Evolutionary conservation across 1,284 basidiomycete species (phyloP).

Genomic region (Leccinum subspadiceum): DNA sequence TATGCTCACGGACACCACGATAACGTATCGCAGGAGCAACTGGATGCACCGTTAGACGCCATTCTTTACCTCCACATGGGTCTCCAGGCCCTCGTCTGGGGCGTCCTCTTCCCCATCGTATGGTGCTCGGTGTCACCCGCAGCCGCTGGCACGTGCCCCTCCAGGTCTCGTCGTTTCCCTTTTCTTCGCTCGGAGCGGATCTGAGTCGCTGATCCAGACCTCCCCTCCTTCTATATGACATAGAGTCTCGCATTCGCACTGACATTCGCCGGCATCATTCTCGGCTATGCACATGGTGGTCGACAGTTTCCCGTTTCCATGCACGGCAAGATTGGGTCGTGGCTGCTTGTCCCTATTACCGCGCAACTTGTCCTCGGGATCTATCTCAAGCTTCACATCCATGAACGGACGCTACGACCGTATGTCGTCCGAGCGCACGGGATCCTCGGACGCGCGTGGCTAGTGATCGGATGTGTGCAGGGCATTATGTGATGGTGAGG

Average conservation of each 20-base stretch:
- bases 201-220: not conserved
- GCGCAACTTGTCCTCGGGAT: constrained; percentile 76
- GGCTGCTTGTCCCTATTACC: constrained; percentile 67
- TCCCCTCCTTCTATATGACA: not conserved
- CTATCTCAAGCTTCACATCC: constrained; percentile 92
- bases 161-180: constrained; percentile 50
- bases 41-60: constrained; percentile 66
- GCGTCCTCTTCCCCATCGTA: constrained; percentile 72
- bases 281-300: constrained; percentile 80
- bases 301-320: constrained; percentile 68
- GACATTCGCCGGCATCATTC: constrained; percentile 67
- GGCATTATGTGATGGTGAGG: constrained; percentile 86
- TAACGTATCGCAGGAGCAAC: constrained; percentile 58
- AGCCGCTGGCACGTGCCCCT: constrained; percentile 86
- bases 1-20: constrained; percentile 62
- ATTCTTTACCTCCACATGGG: constrained; percentile 80
- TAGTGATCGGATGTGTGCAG: constrained; percentile 83
- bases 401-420: constrained; percentile 76
- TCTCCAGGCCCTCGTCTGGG: constrained; percentile 69
- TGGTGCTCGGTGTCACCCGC: constrained; percentile 51
- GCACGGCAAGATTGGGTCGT: constrained; percentile 70
- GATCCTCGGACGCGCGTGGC: constrained; percentile 81
- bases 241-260: constrained; percentile 68
- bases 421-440: constrained; percentile 77
- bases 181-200: not conserved